phyloP scores from a whole-genome alignment of 2,329 filamentous ascomycete species.

The Drechslerella coelobrocha region DNA sequence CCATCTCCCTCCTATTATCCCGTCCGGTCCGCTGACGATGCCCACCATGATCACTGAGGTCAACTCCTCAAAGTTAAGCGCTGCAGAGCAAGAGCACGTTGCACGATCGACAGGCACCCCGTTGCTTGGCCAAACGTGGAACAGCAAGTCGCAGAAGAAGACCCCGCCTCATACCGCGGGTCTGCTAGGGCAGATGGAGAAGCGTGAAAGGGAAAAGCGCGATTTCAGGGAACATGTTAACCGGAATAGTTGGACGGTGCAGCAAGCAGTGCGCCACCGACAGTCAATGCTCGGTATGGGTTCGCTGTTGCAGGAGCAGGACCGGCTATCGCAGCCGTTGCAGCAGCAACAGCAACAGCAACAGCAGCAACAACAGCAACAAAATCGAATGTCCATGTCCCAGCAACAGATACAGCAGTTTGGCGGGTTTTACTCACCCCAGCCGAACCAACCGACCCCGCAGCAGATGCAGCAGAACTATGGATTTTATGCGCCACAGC shows the following conservation, averaged over 20 bases:
- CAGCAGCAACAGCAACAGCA: slow-evolving; percentile 57
- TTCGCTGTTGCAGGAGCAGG: slow-evolving; percentile 50
- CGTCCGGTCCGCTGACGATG: neutral
- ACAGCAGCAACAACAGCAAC: slow-evolving; percentile 50
- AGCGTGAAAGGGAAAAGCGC: slow-evolving; percentile 77
- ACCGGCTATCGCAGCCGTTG: slow-evolving; percentile 55
- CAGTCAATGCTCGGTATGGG: slow-evolving; percentile 59
- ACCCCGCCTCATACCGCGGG: slow-evolving; percentile 65
- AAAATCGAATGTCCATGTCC: neutral
- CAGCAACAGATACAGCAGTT: slow-evolving; percentile 50
- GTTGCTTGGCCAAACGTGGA: slow-evolving; percentile 62
- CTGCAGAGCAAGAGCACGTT: slow-evolving; percentile 87
- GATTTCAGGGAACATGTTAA: slow-evolving; percentile 64
- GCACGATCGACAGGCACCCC: slow-evolving; percentile 80
- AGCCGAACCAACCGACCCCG: slow-evolving; percentile 45
- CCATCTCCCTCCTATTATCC: neutral
- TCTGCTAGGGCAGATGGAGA: slow-evolving; percentile 79
- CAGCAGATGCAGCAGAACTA: slow-evolving; percentile 54
- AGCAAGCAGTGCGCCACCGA: slow-evolving; percentile 74
- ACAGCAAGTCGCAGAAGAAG: slow-evolving; percentile 60
- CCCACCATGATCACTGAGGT: too few species aligned
- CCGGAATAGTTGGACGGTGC: slow-evolving; percentile 70
- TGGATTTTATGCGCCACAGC: slow-evolving; percentile 53
- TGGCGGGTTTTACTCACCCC: slow-evolving; percentile 46
- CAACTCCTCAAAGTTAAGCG: slow-evolving; percentile 79